Conservation (phyloP, 2,329 filamentous ascomycete species). For the Rhexocercosporidium sp. region DNA sequence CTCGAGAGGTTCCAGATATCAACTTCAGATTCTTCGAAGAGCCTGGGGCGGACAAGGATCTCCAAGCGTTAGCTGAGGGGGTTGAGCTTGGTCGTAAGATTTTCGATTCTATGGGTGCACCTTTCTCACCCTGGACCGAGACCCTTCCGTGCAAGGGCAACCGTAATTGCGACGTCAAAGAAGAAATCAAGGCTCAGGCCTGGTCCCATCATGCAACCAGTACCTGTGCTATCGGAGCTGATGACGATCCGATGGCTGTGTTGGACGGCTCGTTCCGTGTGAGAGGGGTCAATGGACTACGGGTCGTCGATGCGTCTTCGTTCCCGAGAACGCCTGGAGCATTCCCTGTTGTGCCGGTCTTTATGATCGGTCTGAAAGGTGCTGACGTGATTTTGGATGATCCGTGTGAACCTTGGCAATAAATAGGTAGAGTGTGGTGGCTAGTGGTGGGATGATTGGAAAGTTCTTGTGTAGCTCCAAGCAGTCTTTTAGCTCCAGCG, state of each 20-base stretch:
- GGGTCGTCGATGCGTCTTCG: conserved; percentile 65
- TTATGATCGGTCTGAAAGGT: conserved; percentile 65
- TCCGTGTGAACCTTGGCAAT: background rate
- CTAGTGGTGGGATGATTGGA: too few species aligned
- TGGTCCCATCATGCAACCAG: conserved; percentile 64
- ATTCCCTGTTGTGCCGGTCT: conserved; percentile 56
- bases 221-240: conserved; percentile 59
- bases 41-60: conserved; percentile 46
- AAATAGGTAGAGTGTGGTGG: background rate
- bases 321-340: conserved; percentile 59
- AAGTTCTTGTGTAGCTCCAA: too few species aligned
- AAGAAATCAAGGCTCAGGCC: conserved; percentile 53
- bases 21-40: conserved; percentile 61
- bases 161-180: conserved; percentile 34
- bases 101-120: conserved; percentile 49
- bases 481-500: background rate
- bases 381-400: conserved; percentile 52
- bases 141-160: conserved; percentile 37
- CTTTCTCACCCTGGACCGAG: conserved; percentile 49
- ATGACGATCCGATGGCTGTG: conserved; percentile 58
- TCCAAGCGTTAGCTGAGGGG: conserved; percentile 49
- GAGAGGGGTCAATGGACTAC: conserved; percentile 56
- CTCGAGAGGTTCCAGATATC: conserved; percentile 67
- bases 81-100: conserved; percentile 41
- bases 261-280: conserved; percentile 62